phyloP scores from a whole-genome alignment of 2,329 filamentous ascomycete genomes.

The Davidsoniella australis region DNA sequence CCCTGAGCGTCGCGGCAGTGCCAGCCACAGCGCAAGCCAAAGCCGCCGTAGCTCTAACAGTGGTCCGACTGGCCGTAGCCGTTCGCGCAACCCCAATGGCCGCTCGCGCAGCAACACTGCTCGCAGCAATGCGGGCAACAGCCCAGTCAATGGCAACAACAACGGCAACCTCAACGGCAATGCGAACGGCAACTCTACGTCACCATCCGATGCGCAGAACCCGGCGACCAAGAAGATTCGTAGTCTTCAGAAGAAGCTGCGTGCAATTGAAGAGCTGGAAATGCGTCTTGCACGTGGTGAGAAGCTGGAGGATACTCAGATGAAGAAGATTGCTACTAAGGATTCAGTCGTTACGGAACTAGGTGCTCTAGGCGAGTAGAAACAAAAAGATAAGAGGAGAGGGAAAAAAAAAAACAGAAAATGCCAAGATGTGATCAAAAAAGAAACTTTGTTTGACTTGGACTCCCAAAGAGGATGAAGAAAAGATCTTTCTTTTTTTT shows the following conservation, averaged over 20 bases:
- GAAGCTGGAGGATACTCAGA: slow-evolving; percentile 94
- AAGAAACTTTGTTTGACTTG: not conserved
- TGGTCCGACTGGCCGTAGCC: slow-evolving; percentile 30
- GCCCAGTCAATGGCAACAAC: not conserved
- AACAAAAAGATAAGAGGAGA: not conserved
- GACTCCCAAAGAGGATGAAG: too few species aligned
- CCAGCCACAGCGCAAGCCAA: slow-evolving; percentile 14
- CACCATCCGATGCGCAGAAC: slow-evolving; percentile 33
- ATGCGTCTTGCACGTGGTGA: slow-evolving; percentile 89
- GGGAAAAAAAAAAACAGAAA: not conserved
- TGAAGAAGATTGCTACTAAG: slow-evolving; percentile 96
- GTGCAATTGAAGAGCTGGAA: slow-evolving; percentile 94
- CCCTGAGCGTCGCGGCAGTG: slow-evolving; percentile 44
- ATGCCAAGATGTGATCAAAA: not conserved
- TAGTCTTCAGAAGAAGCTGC: slow-evolving; percentile 87
- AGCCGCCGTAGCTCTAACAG: slow-evolving; percentile 31
- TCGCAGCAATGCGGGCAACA: slow-evolving; percentile 17
- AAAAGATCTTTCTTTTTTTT: not conserved
- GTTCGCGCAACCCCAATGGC: slow-evolving; percentile 34
- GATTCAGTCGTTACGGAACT: slow-evolving; percentile 69
- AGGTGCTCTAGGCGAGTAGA: slow-evolving; percentile 32
- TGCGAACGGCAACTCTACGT: slow-evolving; percentile 24
- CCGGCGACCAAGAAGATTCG: slow-evolving; percentile 91
- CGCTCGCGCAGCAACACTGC: slow-evolving; percentile 35
- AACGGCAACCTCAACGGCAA: slow-evolving; percentile 13